Conservation (phyloP, 1,139 yeast genomes). For the Waltiozyma sp. region DNA sequence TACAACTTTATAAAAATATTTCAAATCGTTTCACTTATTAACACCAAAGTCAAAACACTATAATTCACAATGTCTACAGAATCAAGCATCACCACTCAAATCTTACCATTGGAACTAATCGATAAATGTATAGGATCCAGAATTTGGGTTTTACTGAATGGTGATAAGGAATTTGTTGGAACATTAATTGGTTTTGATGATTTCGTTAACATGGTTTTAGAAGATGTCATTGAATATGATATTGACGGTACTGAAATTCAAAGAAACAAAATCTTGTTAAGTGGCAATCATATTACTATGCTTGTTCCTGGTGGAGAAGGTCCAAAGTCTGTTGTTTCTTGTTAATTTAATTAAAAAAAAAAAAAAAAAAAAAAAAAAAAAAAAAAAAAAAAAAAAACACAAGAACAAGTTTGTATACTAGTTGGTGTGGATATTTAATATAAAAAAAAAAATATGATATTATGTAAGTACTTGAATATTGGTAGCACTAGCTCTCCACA, state of each 20-base stretch:
- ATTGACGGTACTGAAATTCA: conserved; percentile 30
- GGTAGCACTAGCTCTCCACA: conserved; percentile 64
- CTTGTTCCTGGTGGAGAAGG: conserved; percentile 36
- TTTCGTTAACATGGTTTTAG: conserved; percentile 84
- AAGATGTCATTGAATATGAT: conserved; percentile 58
- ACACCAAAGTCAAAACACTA: neutral
- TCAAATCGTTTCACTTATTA: too few species aligned
- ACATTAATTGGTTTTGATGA: conserved; percentile 89
- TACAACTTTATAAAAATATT: too few species aligned
- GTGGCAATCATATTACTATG: conserved; percentile 88
- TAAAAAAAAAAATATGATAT: too few species aligned
- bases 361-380: neutral
- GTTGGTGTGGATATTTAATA: neutral
- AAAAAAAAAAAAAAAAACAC: neutral
- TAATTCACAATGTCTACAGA: neutral
- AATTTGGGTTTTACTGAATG: conserved; percentile 69
- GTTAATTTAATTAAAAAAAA: neutral
- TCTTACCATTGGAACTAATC: conserved; percentile 74
- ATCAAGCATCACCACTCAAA: conserved; percentile 2
- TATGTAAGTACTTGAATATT: conserved; percentile 37
- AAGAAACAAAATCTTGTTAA: conserved; percentile 62
- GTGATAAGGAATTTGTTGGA: conserved; percentile 73
- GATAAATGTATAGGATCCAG: conserved; percentile 79
- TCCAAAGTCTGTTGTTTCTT: conserved; percentile 8
- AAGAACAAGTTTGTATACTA: neutral